A percentile compares a stretch with the other conserved stretches of the same genome.
Evolutionary conservation across 371 early-diverging fungal species (phyloP).

Genomic region (Actinomortierella ambigua): DNA sequence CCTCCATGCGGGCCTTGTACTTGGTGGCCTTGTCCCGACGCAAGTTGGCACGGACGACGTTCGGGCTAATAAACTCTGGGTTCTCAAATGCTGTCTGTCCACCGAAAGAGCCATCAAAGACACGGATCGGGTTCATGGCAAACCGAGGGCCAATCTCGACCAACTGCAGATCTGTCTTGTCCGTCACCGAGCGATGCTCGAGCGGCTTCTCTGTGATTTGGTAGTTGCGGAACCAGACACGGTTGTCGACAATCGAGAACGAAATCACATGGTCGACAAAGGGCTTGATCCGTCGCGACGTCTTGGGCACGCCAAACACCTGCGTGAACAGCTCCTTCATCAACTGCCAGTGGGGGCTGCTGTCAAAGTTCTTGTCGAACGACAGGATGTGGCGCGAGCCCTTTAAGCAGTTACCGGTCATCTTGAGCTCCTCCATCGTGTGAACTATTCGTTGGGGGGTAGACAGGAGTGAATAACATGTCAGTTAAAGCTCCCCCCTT

Average conservation of each 20-base stretch:
- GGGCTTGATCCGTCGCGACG: slow-evolving; percentile 90
- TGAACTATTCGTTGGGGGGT: slow-evolving; percentile 74
- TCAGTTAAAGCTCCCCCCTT: background rate
- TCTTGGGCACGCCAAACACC: slow-evolving; percentile 89
- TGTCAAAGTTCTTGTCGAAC: slow-evolving; percentile 92
- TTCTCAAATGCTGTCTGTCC: slow-evolving; percentile 93
- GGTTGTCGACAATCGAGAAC: slow-evolving; percentile 88
- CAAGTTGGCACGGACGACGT: slow-evolving; percentile 52
- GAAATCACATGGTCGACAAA: slow-evolving; percentile 94
- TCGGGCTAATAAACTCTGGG: slow-evolving; percentile 85
- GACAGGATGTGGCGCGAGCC: slow-evolving; percentile 94
- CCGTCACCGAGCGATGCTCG: slow-evolving; percentile 50
- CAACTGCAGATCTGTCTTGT: slow-evolving; percentile 77
- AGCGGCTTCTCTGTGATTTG: slow-evolving; percentile 72
- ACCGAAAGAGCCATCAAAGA: slow-evolving; percentile 94
- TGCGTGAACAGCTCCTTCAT: slow-evolving; percentile 92
- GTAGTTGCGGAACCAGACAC: slow-evolving; percentile 96
- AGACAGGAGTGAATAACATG: background rate
- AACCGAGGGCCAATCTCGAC: slow-evolving; percentile 99
- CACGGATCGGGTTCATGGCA: slow-evolving; percentile 88
- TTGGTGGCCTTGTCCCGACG: slow-evolving; percentile 61
- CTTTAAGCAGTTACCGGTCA: slow-evolving; percentile 98
- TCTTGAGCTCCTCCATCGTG: slow-evolving; percentile 97
- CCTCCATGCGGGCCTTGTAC: slow-evolving; percentile 56
- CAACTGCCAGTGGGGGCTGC: slow-evolving; percentile 78